Evolutionary conservation across 2,329 filamentous ascomycete genomes (phyloP).

Genomic region (Colletotrichum plurivorum): DNA sequence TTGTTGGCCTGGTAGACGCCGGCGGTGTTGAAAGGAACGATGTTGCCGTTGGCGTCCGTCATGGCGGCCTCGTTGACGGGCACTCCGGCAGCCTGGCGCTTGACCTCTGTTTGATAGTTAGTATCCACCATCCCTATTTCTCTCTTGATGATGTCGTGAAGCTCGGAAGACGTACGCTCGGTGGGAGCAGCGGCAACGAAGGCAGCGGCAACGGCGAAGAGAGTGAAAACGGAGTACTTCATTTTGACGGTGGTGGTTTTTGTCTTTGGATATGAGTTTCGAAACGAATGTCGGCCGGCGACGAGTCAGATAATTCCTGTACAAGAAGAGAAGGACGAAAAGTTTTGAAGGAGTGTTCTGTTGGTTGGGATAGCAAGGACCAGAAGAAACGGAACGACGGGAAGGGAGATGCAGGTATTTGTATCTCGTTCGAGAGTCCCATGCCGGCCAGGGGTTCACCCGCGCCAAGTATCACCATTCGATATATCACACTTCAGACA

Average conservation of each 20-base stretch:
- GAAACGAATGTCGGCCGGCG: slow-evolving; percentile 66
- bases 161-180: slow-evolving; percentile 33
- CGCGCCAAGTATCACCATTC: slow-evolving; percentile 36
- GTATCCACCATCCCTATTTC: not conserved
- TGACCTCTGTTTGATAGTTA: slow-evolving; percentile 47
- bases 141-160: not conserved
- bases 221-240: slow-evolving; percentile 64
- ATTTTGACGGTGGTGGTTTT: slow-evolving; percentile 59
- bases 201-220: slow-evolving; percentile 63
- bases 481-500: slow-evolving; percentile 32
- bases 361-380: slow-evolving; percentile 7
- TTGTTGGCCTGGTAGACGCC: slow-evolving; percentile 58
- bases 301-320: slow-evolving; percentile 56
- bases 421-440: slow-evolving; percentile 41
- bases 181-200: slow-evolving; percentile 56
- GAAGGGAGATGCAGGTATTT: slow-evolving; percentile 43
- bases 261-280: slow-evolving; percentile 37
- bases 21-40: slow-evolving; percentile 60
- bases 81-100: slow-evolving; percentile 49
- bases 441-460: slow-evolving; percentile 1
- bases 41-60: slow-evolving; percentile 60
- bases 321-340: slow-evolving; percentile 45
- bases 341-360: slow-evolving; percentile 37
- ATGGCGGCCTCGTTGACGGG: slow-evolving; percentile 60
- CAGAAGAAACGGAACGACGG: slow-evolving; percentile 38